Conservation (phyloP, 768 basidiomycete species). For the Russula olivacea region DNA sequence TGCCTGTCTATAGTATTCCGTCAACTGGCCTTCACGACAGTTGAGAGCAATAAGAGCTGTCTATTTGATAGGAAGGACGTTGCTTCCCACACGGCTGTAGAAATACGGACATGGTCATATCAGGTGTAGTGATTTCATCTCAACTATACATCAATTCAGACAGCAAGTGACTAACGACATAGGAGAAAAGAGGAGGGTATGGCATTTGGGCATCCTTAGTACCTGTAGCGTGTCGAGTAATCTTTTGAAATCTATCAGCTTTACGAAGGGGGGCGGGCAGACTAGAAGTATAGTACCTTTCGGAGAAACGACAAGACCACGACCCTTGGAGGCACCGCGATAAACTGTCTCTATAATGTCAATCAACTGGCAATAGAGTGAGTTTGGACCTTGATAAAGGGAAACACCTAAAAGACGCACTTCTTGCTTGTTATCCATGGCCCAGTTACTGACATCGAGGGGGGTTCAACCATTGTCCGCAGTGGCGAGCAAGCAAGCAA, state of each 20-base stretch:
- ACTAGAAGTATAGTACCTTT: conserved; percentile 51
- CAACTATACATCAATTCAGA: background rate
- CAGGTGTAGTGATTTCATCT: background rate
- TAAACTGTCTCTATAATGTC: conserved; percentile 99
- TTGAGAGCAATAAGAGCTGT: background rate
- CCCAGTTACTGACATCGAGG: conserved; percentile 73
- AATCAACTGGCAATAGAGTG: conserved; percentile 56
- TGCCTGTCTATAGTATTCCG: background rate
- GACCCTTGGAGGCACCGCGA: conserved; percentile 93
- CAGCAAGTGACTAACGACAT: conserved; percentile 1
- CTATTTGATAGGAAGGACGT: background rate
- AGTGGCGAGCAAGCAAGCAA: background rate
- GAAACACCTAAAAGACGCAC: conserved; percentile 38
- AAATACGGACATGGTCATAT: background rate
- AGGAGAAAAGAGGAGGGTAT: background rate
- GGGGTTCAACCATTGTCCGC: background rate
- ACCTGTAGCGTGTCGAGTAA: conserved; percentile 78
- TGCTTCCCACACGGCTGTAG: background rate
- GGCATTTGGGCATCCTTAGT: conserved; percentile 36
- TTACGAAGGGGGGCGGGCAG: background rate
- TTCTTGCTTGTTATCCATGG: conserved; percentile 98
- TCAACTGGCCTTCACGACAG: too few species aligned
- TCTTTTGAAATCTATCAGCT: conserved; percentile 38
- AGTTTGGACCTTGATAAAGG: background rate
- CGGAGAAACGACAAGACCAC: conserved; percentile 95